phyloP scores from a whole-genome alignment of 2,329 filamentous ascomycete genomes.

The Diplocarpon rosae region DNA sequence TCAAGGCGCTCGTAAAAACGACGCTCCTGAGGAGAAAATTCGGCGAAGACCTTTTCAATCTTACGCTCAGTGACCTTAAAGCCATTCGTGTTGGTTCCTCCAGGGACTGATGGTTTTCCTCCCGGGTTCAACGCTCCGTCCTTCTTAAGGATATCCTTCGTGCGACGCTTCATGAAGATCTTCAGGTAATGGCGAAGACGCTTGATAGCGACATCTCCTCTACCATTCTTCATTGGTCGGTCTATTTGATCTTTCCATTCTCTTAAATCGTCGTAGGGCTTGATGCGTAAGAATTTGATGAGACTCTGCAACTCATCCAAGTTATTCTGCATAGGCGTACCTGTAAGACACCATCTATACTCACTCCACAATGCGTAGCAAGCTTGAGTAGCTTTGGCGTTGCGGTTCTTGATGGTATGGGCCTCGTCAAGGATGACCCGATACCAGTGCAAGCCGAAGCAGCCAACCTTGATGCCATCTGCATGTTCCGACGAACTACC shows the following conservation, averaged over 20 bases:
- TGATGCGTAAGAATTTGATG: constrained; percentile 84
- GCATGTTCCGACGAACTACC: constrained; percentile 52
- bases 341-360: constrained; percentile 92
- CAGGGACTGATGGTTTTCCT: constrained; percentile 43
- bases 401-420: constrained; percentile 96
- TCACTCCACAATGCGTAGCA: constrained; percentile 75
- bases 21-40: constrained; percentile 71
- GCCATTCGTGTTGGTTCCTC: constrained; percentile 43
- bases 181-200: constrained; percentile 75
- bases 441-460: constrained; percentile 91
- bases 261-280: constrained; percentile 75
- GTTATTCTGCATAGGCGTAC: constrained; percentile 97
- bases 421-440: constrained; percentile 92
- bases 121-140: constrained; percentile 72
- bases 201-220: constrained; percentile 78
- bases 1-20: constrained; percentile 79
- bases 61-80: constrained; percentile 92
- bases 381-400: constrained; percentile 88
- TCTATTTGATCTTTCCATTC: constrained; percentile 92
- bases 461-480: constrained; percentile 60
- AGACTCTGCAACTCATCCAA: constrained; percentile 91
- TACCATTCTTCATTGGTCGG: constrained; percentile 76
- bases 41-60: constrained; percentile 66
- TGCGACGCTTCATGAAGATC: constrained; percentile 97
- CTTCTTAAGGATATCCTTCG: constrained; percentile 89